Base-by-base conservation (phyloP, 352 stramenopile species). In the Phytopythium montanum region DNA sequence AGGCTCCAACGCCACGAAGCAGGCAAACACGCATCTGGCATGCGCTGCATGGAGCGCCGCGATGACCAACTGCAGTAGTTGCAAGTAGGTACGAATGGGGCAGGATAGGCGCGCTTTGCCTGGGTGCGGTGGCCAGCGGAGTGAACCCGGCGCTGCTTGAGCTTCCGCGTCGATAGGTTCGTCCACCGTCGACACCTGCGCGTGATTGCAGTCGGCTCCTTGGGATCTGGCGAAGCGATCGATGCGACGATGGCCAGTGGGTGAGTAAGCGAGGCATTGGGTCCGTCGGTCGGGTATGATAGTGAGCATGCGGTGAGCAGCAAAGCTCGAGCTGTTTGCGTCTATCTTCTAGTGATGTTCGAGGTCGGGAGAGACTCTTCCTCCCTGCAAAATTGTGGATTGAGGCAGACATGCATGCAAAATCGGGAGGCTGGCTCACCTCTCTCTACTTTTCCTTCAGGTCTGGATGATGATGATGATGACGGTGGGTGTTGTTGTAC, bases 381-480 rank as follows among this genome's bases (percentile, higher is more conserved):
- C 36, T 42, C 36, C 36, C 36, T 18, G 39, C 39, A 46, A 46
- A 46, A 25, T 46, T 46, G 39, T 25, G 39, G 38, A 44, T 44
- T 44, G 39, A 13, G n/a, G 39, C 8, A 21, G 33, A 38, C 14
- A 46, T 46, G 39, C 18, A 46, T 18, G 12, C 16, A 46, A 46
- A 46, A 46, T 21, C 21, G 39, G 39, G 39, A 46, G 38, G 7
- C 19, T 25, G n/a, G 39, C 19, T 18, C 19, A 8, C 16, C 39
- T 46, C 39, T 7, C 39, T 46, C 19, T 25, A 7, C 19, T 46
- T 46, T 9, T 25, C 16, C 19, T 46, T 42, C 36, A 14, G 44
- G 25, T 29, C n/a, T 59, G 31, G 38, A 16, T 50, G 60, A 28
- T 54, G 48, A 60, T n/a, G n/a, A n/a, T n/a, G n/a, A n/a, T n/a